phyloP scores from a whole-genome alignment of 768 basidiomycete species.

The Botryobasidium botryosum region DNA sequence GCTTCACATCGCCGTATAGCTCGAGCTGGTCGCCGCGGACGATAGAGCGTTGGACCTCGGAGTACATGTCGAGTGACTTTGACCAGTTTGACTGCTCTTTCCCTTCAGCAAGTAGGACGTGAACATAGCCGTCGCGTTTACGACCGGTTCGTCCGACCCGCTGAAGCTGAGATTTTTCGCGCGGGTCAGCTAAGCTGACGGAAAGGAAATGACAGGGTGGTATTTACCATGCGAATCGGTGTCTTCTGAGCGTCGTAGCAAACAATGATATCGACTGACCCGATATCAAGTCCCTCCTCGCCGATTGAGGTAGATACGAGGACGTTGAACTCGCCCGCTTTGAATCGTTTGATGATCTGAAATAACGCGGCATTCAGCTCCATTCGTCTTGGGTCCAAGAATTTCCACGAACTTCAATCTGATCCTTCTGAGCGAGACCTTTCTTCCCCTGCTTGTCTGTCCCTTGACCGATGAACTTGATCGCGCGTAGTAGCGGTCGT shows the following conservation, averaged over 20 bases:
- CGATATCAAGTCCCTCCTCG: conserved; percentile 96
- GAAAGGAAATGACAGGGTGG: conserved; percentile 3
- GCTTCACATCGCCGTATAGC: conserved; percentile 81
- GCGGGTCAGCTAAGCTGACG: not conserved
- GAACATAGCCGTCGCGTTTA: conserved; percentile 75
- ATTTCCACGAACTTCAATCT: conserved; percentile 52
- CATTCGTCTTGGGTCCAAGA: too few relatives aligned
- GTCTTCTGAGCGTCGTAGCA: conserved; percentile 97
- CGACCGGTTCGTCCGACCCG: conserved; percentile 91
- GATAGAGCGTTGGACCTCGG: conserved; percentile 78
- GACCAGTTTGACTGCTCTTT: conserved; percentile 86
- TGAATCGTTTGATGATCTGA: conserved; percentile 78
- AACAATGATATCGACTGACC: conserved; percentile 87
- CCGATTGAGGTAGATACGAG: conserved; percentile 93
- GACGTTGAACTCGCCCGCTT: conserved; percentile 73
- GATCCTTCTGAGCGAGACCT: conserved; percentile 82
- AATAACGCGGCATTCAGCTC: not conserved
- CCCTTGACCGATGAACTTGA: conserved; percentile 82
- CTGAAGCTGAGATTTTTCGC: conserved; percentile 68
- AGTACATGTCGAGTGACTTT: conserved; percentile 70
- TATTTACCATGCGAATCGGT: conserved; percentile 80
- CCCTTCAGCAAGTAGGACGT: conserved; percentile 76
- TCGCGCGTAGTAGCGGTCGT: conserved; percentile 60
- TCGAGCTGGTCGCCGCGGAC: conserved; percentile 73
- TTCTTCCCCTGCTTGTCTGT: conserved; percentile 70